Base-by-base conservation (phyloP, 2,329 filamentous ascomycete species). In the Cladosporium sp. region DNA sequence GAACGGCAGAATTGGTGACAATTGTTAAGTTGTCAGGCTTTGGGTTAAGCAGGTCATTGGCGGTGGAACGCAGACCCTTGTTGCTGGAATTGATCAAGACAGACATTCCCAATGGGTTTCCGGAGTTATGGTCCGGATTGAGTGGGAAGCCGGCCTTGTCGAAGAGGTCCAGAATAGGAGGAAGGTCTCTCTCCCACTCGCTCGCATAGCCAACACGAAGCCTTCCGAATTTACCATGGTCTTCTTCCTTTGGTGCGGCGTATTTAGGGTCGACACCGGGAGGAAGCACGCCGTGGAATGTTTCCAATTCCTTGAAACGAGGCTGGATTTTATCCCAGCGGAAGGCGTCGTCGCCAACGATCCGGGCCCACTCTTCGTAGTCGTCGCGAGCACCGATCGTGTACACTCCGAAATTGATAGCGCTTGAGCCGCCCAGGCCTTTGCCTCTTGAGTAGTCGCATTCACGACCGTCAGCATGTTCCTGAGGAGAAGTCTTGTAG, bases 291-390 rank as follows among this genome's bases (percentile, higher is more conserved):
- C 75, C 74, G 65, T 86, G 80, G 69, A 85, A 88, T 0, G 76
- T 81, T 72, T 89, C 86, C 21, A 89, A 78, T 18, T 73, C 75
- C 67, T 84, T 84, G 70, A 83, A 85, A 0, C 83, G 79, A 3
- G 74, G 66, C 65, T 85, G 80, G 31, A 86, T 84, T 52, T 80
- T 77, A 1, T 82, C 75, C 87, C 87, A 90, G 2, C 70, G 68
- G 73, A 83, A 90, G 0, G 76, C 72, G 5, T 86, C 80, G 68
- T 90, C 87, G 0, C 76, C 85, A 0, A 86, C 83, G 1, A 83
- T 67, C 0, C 79, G 76, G 0, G 86, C 86, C 86, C 87, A 89
- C 62, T 85, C 80, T 31, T 90, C 81, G 67, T 86, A 89, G 68
- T 90, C 88, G 61, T 86, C 85, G 1, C 79, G 77, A 1, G 85